A percentile compares a stretch with the other conserved stretches of the same genome.
Evolutionary conservation across 2,329 filamentous ascomycete genomes (phyloP).

Genomic region (Penicillium sp.): DNA sequence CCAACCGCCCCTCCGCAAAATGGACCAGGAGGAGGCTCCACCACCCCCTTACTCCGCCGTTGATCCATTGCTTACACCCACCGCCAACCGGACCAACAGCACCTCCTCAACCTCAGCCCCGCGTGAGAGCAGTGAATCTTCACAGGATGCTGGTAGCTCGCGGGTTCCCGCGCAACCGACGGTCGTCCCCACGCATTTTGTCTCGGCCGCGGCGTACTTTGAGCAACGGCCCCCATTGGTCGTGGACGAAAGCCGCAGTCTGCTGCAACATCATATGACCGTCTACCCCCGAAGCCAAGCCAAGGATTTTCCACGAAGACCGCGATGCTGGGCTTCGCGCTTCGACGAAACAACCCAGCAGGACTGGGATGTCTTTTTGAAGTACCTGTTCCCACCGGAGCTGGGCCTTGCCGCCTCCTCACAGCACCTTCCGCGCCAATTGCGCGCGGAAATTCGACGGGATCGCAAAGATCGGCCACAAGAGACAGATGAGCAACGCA

Average conservation of each 20-base stretch:
- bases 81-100: conserved; percentile 23
- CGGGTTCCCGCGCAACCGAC: conserved; percentile 13
- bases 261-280: conserved; percentile 40
- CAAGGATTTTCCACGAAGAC: conserved; percentile 45
- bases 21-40: conserved; percentile 43
- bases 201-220: conserved; percentile 42
- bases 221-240: conserved; percentile 34
- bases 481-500: conserved; percentile 45
- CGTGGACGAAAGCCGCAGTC: conserved; percentile 25
- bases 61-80: conserved; percentile 36
- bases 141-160: conserved; percentile 20
- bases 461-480: conserved; percentile 46
- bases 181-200: conserved; percentile 34
- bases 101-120: conserved; percentile 18
- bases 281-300: conserved; percentile 44
- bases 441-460: conserved; percentile 43
- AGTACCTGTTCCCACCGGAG: conserved; percentile 44
- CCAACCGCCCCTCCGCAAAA: conserved; percentile 15
- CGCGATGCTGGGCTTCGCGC: conserved; percentile 42
- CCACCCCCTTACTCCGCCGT: conserved; percentile 46
- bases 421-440: conserved; percentile 37
- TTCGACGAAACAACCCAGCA: conserved; percentile 39
- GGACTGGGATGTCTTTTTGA: conserved; percentile 48
- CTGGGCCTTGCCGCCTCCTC: conserved; percentile 41
- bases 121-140: conserved; percentile 20